Evolutionary conservation across 768 basidiomycete genomes (phyloP), one percentile per base, ranked within the genome.

Genomic region (Kwoniella newhampshirensis): DNA sequence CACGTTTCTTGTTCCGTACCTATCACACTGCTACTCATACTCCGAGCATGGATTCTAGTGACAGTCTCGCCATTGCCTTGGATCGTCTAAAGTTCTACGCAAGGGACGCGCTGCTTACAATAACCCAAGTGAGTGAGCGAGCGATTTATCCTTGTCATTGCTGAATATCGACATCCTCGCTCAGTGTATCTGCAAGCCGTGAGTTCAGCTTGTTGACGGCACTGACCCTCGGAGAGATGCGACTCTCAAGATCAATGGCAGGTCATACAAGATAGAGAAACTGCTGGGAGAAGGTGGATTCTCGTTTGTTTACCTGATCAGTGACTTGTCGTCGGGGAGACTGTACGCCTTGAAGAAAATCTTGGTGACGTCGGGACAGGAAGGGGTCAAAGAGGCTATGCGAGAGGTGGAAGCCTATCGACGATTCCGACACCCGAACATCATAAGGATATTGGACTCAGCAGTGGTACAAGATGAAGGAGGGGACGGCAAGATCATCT

Each of bases 371-470:
- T 67, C 71, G 2, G 71, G 67, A 12, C 64, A 71, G 7, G 91
- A 94, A 52, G 87, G 86, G 9, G 91, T 98, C 44, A 68, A 75
- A 54, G 70, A 71, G 35, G 79, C 78, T 5, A 73, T 80, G 54
- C 87, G 87, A 68, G 89, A 91, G 73, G 78, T 80, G 18, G 90
- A 94, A 74, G 93, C 96, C 0, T 96, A 96, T 75, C 81, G 91
- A 70, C 83, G 94, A 57, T 98, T 98, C 81, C 92, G 90, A 74
- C 94, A 97, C 76, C 88, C 88, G 18, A 97, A 98, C 75, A 97
- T 98, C 69, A 99, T 99, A 74, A 88, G 88, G 35, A 91, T 94
- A 75, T 77, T 94, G 76, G 92, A 97, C 71, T 93, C 92, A 13
- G 90, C 92, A 1, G 90, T 94, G 3, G 87, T 93, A 1, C 91